Evolutionary conservation across 2,329 filamentous ascomycete genomes (phyloP).

Genomic region (Cladophialophora carrionii): DNA sequence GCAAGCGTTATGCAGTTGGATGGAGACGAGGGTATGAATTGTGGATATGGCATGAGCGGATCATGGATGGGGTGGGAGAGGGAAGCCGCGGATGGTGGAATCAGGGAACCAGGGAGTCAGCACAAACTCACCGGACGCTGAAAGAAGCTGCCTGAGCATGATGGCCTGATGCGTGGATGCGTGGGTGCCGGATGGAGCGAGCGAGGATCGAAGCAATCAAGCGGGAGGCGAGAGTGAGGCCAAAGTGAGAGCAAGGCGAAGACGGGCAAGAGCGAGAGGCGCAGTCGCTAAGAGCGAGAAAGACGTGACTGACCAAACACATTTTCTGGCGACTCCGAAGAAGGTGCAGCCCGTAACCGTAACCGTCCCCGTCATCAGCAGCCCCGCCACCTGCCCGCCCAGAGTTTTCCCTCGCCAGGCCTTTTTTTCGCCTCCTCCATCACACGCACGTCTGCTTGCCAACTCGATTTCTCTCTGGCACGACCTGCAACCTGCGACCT

Average conservation of each 20-base stretch:
- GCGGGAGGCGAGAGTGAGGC: slow-evolving; percentile 6
- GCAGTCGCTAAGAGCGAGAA: neutral
- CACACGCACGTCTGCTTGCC: neutral
- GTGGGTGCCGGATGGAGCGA: slow-evolving; percentile 8
- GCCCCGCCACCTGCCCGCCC: slow-evolving; percentile 3
- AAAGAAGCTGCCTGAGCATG: neutral
- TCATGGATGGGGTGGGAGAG: slow-evolving; percentile 5
- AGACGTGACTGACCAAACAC: slow-evolving; percentile 5
- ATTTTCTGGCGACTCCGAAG: slow-evolving; percentile 7
- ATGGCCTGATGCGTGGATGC: slow-evolving; percentile 2
- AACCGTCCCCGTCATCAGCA: neutral
- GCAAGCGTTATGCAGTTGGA: slow-evolving; percentile 33
- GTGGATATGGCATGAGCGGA: slow-evolving; percentile 12
- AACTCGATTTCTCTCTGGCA: slow-evolving; percentile 7
- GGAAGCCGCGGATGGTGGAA: slow-evolving; percentile 9
- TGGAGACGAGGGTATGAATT: slow-evolving; percentile 18
- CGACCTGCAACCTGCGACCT: slow-evolving; percentile 9
- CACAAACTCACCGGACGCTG: neutral
- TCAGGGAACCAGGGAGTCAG: neutral
- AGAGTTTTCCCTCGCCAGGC: slow-evolving; percentile 7
- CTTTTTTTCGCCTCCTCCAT: slow-evolving; percentile 11
- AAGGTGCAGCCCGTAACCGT: neutral
- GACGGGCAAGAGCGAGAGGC: slow-evolving; percentile 9
- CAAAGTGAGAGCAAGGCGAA: neutral
- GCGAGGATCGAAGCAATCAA: slow-evolving; percentile 14